phyloP scores from a whole-genome alignment of 1,284 basidiomycete species.

The Chalciporus sp. region DNA sequence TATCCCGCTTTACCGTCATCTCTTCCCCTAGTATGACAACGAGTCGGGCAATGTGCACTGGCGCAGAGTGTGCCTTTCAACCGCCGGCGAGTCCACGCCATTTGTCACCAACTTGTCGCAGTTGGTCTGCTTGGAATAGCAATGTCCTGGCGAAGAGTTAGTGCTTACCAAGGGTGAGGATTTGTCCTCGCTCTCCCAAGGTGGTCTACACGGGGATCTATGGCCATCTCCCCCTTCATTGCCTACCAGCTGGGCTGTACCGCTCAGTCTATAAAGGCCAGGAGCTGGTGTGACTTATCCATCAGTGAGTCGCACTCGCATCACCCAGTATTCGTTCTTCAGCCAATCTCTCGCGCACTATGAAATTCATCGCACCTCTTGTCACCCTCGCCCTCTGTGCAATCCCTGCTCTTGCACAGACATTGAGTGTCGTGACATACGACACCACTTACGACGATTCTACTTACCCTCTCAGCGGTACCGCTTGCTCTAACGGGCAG shows the following conservation, averaged over 20 bases:
- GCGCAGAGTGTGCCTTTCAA: background rate
- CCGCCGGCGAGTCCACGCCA: too few relatives aligned
- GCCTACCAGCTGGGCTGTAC: background rate
- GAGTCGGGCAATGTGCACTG: background rate
- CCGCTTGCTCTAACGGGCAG: conserved; percentile 54
- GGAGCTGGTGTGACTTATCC: too few relatives aligned
- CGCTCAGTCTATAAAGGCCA: background rate
- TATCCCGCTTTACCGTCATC: background rate
- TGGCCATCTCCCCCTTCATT: background rate
- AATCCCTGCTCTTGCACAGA: conserved; percentile 23
- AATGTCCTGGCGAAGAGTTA: background rate
- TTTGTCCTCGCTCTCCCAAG: background rate
- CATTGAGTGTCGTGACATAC: conserved; percentile 37
- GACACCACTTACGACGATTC: conserved; percentile 47
- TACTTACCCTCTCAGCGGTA: conserved; percentile 36
- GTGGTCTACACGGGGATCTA: background rate
- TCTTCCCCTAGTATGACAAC: background rate
- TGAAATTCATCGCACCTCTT: conserved; percentile 30
- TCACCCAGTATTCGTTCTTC: background rate
- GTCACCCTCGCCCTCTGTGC: conserved; percentile 25
- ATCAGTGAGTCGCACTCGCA: background rate
- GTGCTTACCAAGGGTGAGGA: background rate
- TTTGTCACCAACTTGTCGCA: too few relatives aligned
- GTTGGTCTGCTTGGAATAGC: background rate
- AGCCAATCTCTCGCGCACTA: conserved; percentile 12